Percentiles rank a stretch among this genome's conserved stretches.
Conservation (phyloP, 1,139 yeast genomes). For the Suhomyces kunorum region DNA sequence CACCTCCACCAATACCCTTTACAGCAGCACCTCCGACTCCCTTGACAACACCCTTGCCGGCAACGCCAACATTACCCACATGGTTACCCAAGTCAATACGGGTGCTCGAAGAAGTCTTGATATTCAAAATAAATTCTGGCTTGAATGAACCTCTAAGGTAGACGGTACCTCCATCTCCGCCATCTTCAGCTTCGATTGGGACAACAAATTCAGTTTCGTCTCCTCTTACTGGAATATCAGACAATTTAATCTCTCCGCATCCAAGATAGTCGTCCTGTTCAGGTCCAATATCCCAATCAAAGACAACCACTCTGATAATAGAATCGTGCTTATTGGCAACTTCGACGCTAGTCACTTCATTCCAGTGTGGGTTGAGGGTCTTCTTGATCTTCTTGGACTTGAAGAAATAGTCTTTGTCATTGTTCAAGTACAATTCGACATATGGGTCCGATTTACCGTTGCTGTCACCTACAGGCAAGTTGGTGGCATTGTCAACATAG, state of each 20-base stretch:
- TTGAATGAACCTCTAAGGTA: conserved; percentile 61
- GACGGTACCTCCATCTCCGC: conserved; percentile 62
- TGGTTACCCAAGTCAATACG: conserved; percentile 39
- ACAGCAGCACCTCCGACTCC: conserved; percentile 42
- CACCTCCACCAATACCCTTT: conserved; percentile 43
- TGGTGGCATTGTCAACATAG: conserved; percentile 63
- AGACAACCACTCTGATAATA: conserved; percentile 55
- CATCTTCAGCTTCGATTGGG: conserved; percentile 57
- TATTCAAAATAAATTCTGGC: conserved; percentile 65
- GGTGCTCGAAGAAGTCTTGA: conserved; percentile 40
- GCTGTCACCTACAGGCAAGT: conserved; percentile 78
- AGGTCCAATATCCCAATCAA: conserved; percentile 93
- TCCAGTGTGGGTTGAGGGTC: conserved; percentile 87
- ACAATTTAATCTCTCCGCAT: conserved; percentile 56
- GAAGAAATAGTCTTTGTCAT: conserved; percentile 55
- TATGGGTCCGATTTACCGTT: conserved; percentile 95
- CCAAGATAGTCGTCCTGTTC: conserved; percentile 84
- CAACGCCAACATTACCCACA: conserved; percentile 38
- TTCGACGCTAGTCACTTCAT: conserved; percentile 57
- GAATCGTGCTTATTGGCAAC: conserved; percentile 65
- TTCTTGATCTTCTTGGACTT: conserved; percentile 82
- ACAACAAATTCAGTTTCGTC: conserved; percentile 52
- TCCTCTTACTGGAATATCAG: conserved; percentile 59
- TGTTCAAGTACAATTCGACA: conserved; percentile 64
- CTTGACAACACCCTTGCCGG: conserved; percentile 50